A percentile compares a stretch with the other conserved stretches of the same genome.
phyloP scores from a whole-genome alignment of 352 stramenopile genomes.

The Pythium volutum region DNA sequence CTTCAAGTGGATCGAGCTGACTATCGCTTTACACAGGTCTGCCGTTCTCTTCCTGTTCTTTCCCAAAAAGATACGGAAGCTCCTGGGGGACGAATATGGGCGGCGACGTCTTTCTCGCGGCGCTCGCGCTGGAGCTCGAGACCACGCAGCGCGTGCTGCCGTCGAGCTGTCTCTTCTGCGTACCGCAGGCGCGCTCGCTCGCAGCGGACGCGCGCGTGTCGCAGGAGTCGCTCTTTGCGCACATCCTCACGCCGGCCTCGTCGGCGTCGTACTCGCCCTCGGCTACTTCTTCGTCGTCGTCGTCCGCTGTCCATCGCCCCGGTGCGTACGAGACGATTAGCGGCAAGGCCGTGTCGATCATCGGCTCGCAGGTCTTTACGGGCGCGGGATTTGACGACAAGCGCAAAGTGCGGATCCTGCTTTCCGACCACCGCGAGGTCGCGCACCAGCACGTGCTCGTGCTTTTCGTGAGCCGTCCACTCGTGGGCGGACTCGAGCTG shows the following conservation, averaged over 20 bases:
- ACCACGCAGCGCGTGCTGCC: slow-evolving; percentile 53
- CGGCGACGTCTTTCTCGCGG: slow-evolving; percentile 41
- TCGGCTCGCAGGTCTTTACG: slow-evolving; percentile 58
- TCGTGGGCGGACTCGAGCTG: slow-evolving; percentile 58
- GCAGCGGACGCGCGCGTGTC: slow-evolving; percentile 36
- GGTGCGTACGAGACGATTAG: slow-evolving; percentile 70
- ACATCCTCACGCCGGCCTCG: slow-evolving; percentile 43
- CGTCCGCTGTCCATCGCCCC: slow-evolving; percentile 19
- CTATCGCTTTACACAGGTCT: slow-evolving; percentile 3
- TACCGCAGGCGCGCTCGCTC: slow-evolving; percentile 62
- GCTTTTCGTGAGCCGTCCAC: slow-evolving; percentile 66
- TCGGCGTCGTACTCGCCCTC: background rate
- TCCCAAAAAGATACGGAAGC: slow-evolving; percentile 7
- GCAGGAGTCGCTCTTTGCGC: slow-evolving; percentile 46
- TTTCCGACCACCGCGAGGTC: slow-evolving; percentile 61
- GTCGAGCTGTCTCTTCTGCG: slow-evolving; percentile 55
- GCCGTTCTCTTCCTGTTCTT: background rate
- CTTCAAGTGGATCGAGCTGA: too few species aligned
- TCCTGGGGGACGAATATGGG: background rate
- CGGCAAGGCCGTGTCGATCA: slow-evolving; percentile 49
- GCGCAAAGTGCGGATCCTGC: slow-evolving; percentile 64
- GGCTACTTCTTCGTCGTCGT: background rate
- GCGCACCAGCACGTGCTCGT: slow-evolving; percentile 53
- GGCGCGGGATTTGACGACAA: slow-evolving; percentile 43
- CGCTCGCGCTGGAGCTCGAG: slow-evolving; percentile 39